Percentiles rank a stretch among this genome's conserved stretches.
Conservation (phyloP, 129 eudicot genomes). For the Arctium minus region DNA sequence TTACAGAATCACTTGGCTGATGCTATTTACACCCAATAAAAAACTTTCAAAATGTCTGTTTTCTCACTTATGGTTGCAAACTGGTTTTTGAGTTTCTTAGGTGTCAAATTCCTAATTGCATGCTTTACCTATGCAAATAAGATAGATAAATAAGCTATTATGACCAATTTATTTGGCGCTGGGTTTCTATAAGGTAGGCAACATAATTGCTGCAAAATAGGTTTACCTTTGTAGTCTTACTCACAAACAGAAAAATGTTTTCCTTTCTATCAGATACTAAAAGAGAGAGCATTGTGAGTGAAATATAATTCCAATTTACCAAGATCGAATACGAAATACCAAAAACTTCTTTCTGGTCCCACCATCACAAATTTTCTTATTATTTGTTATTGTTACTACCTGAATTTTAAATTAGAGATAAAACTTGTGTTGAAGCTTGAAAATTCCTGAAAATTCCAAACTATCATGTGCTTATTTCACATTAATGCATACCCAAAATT, state of each 20-base stretch:
- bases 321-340: background rate
- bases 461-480: background rate
- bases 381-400: background rate
- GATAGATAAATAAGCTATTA: background rate
- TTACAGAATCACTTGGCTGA: background rate
- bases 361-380: constrained; percentile 2
- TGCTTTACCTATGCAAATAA: constrained; percentile 7
- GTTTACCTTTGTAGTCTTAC: background rate
- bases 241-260: background rate
- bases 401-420: background rate
- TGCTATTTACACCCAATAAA: background rate
- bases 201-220: background rate
- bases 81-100: background rate
- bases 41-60: background rate
- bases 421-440: background rate
- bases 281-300: constrained; percentile 11
- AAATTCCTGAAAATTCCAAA: background rate
- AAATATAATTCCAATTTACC: constrained; percentile 6
- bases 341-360: background rate
- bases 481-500: background rate
- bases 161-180: background rate
- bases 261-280: background rate
- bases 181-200: background rate
- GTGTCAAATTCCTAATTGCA: background rate
- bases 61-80: background rate